These are phyloP conservation scores for Calamus simplicifolius DNA, from an alignment of 176 grass and related monocot species.

Conservation along the genomic window DNA sequence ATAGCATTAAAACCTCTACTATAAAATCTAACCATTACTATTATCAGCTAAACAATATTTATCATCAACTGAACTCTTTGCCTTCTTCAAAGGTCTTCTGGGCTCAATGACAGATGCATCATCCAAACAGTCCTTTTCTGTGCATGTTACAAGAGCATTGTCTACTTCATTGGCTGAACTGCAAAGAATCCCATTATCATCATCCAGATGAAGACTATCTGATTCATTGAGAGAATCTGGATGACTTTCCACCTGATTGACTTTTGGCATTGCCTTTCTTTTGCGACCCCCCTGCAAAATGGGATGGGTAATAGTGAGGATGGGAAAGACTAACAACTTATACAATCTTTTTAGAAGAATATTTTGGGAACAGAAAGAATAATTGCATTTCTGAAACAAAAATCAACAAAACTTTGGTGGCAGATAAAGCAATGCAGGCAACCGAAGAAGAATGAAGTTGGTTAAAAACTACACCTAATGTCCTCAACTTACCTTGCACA, in stretches of 20 bases:
- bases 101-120: conserved; percentile 26
- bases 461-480: too few relatives aligned
- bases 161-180: conserved; percentile 7
- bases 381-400: not conserved
- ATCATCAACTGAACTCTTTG: conserved; percentile 60
- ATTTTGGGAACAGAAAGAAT: not conserved
- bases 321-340: not conserved
- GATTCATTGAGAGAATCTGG: conserved; percentile 19
- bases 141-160: conserved; percentile 17
- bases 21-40: conserved; percentile 23
- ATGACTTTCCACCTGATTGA: conserved; percentile 14
- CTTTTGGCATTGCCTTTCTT: conserved; percentile 27
- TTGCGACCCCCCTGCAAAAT: conserved; percentile 41
- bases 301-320: conserved; percentile 7
- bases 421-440: too few relatives aligned
- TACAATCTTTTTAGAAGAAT: too few relatives aligned
- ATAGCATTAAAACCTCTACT: too few relatives aligned
- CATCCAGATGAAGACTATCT: conserved; percentile 23
- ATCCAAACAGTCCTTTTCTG: conserved; percentile 38
- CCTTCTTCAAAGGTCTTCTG: conserved; percentile 62
- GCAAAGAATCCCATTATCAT: conserved; percentile 21
- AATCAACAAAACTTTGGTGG: too few relatives aligned
- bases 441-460: too few relatives aligned
- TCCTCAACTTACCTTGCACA: too few relatives aligned
- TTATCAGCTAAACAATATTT: conserved; percentile 12